Evolutionary conservation across 495 filamentous ascomycete species (phyloP), one percentile per base, ranked within the genome.

Genomic region (Rhypophila decipiens): DNA sequence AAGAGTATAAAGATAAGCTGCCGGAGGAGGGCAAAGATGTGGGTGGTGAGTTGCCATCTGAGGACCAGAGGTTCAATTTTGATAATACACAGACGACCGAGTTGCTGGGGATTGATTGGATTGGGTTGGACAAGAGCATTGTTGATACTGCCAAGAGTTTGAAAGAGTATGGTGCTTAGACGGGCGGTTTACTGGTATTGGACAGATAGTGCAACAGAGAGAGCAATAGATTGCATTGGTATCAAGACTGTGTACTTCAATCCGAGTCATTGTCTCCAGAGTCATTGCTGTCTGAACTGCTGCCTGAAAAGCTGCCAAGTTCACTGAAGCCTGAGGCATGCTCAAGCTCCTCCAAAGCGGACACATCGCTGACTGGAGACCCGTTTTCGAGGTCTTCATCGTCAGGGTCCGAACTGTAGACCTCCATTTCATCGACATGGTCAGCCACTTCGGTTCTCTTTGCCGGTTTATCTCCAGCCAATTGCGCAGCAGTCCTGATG

Each of bases 91-190:
- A 68, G 53, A 69, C 74, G 10, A 70, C 59, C 44, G 66, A 71
- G 56, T 50, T 79, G 37, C 55, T 85, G 50, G 80, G 77, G 9
- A 69, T 83, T 21, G 61, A 79, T 36, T 86, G 73, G 65, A 74
- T 64, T 31, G 40, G 55, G n/a, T 44, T 86, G 21, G 75, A 85
- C 60, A 65, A 78, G 60, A 70, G 55, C 18, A 63, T 82, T 17
- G 62, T 69, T 15, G 83, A 86, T 57, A 74, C 75, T 4, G 73
- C 82, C 21, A 72, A 72, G 57, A 76, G 72, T 24, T 53, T 87
- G 51, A 63, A 74, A 50, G 52, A 53, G 47, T 50, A 71, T 24
- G 67, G 67, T n/a, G 61, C 55, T 17, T 65, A 49, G 13, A 31
- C 3, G 24, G 2, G 23, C 13, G 40, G 39, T 22, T 10, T 41